Base-by-base conservation (phyloP, 306 rosid genomes). In the Pachyrhizus erosus region DNA sequence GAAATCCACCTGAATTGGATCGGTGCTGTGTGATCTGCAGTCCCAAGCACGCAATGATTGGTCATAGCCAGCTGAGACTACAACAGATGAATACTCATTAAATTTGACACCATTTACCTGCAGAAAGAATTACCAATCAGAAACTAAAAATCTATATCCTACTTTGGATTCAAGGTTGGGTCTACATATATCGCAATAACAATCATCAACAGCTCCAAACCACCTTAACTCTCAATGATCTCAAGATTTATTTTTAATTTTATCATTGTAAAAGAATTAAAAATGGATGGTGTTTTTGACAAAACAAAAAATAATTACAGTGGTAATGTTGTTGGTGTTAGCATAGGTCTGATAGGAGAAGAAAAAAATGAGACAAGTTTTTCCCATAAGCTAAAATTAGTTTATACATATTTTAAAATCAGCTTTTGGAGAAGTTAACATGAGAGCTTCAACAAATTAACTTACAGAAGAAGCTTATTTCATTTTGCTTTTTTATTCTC, bases 11-110 rank as follows among this genome's bases (percentile, higher is more conserved):
- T 92, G 97, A 84, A 93, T 85, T 37, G 97, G 93, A 78, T 92
- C 94, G 5, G 90, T 92, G 87, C 94, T 96, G 76, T 96, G 96
- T 76, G 99, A 96, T 87, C 94, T 88, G 83, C 97, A 92, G 86
- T 93, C 97, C 99, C 97, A 93, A 86, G 94, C 97, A 51, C 94
- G 94, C 90, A 96, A 76, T 0, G 97, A 96, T 85, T 92, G 97
- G 86, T 96, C 94, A 87, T 91, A 96, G 37, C 99, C 94, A 1
- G 97, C 94, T 20, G 97, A 96, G 82, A 96, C 99, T 31, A 93
- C 90, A 12, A 96, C 89, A 57, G 98, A 93, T 0, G 91, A 83
- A 73, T 92, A 87, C 85, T 93, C 94, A 60, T 87, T 93, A 87
- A 92, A 93, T 83, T 93, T 93, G 13, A 93, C 94, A 73, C 92